These are phyloP conservation scores for Pinus albicaulis DNA, from an alignment of 75 land plant species.

Conservation along the genomic window DNA sequence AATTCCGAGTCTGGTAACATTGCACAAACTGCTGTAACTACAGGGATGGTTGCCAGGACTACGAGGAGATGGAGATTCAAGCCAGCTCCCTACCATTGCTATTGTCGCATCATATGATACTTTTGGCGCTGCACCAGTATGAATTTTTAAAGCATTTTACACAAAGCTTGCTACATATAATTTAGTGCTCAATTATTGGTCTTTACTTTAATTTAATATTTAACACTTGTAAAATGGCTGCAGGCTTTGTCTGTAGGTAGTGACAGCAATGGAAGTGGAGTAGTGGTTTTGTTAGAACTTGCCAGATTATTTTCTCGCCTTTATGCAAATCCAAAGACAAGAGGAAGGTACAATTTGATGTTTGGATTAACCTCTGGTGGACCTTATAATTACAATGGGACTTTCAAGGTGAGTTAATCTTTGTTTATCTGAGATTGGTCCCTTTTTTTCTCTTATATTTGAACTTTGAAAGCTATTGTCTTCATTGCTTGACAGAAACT, in stretches of 20 bases:
- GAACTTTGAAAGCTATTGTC: background rate
- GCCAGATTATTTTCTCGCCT: conserved; percentile 90
- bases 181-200: background rate
- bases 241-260: conserved; percentile 90
- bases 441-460: background rate
- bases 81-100: conserved; percentile 93
- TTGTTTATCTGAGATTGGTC: background rate
- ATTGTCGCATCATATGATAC: conserved; percentile 98
- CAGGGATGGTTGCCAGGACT: conserved; percentile 97
- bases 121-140: conserved; percentile 98
- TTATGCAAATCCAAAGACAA: conserved; percentile 87
- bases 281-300: conserved; percentile 83
- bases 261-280: conserved; percentile 98
- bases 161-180: background rate
- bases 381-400: conserved; percentile 97
- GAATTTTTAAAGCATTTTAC: conserved; percentile 4
- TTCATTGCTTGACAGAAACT: background rate
- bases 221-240: conserved; percentile 8
- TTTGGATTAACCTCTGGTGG: conserved; percentile 98
- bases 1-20: too few species aligned
- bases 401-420: conserved; percentile 63
- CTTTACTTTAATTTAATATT: background rate
- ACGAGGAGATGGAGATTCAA: conserved; percentile 71
- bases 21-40: background rate
- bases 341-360: conserved; percentile 88